These are phyloP conservation scores for Leptographium procerum DNA, from an alignment of 2,329 filamentous ascomycete genomes.

Conservation along the genomic window DNA sequence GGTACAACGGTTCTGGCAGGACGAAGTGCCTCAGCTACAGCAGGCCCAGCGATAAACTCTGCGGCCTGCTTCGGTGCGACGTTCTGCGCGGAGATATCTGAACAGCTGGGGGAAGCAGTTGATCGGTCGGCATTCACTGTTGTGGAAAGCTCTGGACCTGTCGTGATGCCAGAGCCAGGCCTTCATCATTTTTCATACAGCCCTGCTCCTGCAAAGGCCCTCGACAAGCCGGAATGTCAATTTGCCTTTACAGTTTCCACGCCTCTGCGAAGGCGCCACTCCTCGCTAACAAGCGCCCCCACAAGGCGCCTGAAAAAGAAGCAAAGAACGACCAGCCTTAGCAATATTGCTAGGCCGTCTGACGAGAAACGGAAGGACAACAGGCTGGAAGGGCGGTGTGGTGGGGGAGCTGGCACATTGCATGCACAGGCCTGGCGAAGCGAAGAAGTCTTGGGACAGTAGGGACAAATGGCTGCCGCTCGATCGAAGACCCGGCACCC, in stretches of 20 bases:
- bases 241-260: neutral
- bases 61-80: neutral
- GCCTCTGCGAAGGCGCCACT: neutral
- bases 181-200: neutral
- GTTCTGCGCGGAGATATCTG: neutral
- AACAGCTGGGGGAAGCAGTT: neutral
- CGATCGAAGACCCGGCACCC: neutral
- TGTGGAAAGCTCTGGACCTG: neutral
- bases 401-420: neutral
- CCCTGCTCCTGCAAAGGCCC: neutral
- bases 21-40: neutral
- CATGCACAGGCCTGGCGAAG: neutral
- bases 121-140: neutral
- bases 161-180: neutral
- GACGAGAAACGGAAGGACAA: neutral
- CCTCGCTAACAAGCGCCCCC: neutral
- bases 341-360: neutral
- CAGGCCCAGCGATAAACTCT: neutral
- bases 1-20: slow-evolving; percentile 1
- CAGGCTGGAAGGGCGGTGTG: neutral
- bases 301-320: neutral
- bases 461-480: neutral
- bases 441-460: neutral
- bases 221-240: neutral
- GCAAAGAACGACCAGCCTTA: neutral